These are phyloP conservation scores for Conticribra weissflogii DNA, from an alignment of 108 stramenopile genomes.

Conservation along the genomic window DNA sequence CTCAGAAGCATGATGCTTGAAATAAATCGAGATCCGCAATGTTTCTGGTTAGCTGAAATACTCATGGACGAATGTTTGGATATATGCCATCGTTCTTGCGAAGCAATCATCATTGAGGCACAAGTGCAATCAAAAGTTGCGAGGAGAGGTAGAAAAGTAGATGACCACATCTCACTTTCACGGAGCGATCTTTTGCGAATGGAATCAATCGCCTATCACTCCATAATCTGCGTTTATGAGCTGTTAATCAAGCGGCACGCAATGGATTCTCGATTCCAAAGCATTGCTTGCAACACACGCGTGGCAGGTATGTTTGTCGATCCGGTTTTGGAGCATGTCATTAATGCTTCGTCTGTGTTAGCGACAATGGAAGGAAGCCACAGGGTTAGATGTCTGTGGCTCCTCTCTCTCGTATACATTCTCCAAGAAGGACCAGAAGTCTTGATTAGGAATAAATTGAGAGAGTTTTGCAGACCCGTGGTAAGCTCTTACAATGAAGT, in stretches of 20 bases:
- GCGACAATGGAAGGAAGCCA: conserved; percentile 80
- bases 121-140: conserved; percentile 49
- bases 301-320: conserved; percentile 69
- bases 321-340: conserved; percentile 58
- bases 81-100: conserved; percentile 73
- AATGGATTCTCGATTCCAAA: conserved; percentile 79
- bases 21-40: conserved; percentile 56
- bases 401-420: conserved; percentile 74
- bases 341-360: conserved; percentile 62
- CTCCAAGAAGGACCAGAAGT: conserved; percentile 87
- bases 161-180: conserved; percentile 31
- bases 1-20: conserved; percentile 8
- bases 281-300: conserved; percentile 57
- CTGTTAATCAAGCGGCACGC: conserved; percentile 81
- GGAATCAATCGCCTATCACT: conserved; percentile 81
- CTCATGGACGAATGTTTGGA: conserved; percentile 73
- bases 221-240: conserved; percentile 72
- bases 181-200: conserved; percentile 71
- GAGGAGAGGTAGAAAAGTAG: conserved; percentile 36
- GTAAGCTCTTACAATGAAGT: too few species aligned
- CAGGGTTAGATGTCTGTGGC: conserved; percentile 73
- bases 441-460: conserved; percentile 60
- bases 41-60: conserved; percentile 78
- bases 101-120: conserved; percentile 70
- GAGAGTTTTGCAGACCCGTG: conserved; percentile 55